phyloP scores from a whole-genome alignment of 129 eudicot species.

The Ambrosia artemisiifolia region DNA sequence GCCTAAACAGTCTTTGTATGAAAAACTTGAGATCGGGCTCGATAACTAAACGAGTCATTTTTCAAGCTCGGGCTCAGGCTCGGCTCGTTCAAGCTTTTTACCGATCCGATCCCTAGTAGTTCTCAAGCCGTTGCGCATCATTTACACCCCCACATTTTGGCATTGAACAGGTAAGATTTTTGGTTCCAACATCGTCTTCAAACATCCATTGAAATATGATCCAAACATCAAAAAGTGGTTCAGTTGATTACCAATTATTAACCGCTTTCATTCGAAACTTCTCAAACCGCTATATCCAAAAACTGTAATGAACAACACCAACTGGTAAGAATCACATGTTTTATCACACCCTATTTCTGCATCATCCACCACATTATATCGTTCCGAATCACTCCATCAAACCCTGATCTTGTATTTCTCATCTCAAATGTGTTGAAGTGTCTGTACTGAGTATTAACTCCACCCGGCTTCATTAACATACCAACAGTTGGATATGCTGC shows the following conservation, averaged over 20 bases:
- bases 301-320: neutral
- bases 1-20: too few species aligned
- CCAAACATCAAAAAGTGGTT: neutral
- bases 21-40: too few species aligned
- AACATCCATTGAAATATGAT: neutral
- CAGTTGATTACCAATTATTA: neutral
- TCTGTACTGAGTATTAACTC: slow-evolving; percentile 46
- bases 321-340: neutral
- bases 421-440: slow-evolving; percentile 33
- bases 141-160: too few species aligned
- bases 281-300: neutral
- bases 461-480: slow-evolving; percentile 46
- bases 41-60: too few species aligned
- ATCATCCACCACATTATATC: slow-evolving; percentile 80
- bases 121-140: too few species aligned
- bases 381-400: slow-evolving; percentile 48
- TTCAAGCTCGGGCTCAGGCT: too few species aligned
- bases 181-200: neutral
- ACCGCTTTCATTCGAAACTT: neutral
- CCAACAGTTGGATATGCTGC: slow-evolving; percentile 44
- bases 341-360: slow-evolving; percentile 11
- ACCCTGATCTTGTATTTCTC: slow-evolving; percentile 23
- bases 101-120: too few species aligned
- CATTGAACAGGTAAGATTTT: too few species aligned
- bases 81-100: too few species aligned